Conservation (phyloP, 2,329 filamentous ascomycete species). For the Beauveria sp. region DNA sequence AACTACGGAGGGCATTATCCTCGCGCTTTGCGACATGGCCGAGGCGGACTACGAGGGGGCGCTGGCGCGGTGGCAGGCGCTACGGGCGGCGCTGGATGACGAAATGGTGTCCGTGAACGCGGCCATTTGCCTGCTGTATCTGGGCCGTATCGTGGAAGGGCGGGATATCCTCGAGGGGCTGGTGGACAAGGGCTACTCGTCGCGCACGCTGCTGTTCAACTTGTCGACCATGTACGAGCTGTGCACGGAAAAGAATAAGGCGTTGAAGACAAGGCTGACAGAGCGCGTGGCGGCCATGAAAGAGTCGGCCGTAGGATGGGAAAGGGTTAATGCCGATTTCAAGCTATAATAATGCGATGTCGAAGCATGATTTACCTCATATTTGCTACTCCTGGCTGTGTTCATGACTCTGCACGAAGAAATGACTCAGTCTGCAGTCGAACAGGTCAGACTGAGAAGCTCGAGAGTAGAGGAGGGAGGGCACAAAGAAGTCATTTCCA, state of each 20-base stretch:
- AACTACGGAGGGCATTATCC: conserved; percentile 42
- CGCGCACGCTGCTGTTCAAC: conserved; percentile 81
- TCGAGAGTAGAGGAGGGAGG: too few relatives aligned
- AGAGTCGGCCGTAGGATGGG: conserved; percentile 54
- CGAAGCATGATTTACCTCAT: neutral
- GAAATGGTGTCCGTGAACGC: conserved; percentile 75
- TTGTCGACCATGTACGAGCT: conserved; percentile 87
- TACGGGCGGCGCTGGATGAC: conserved; percentile 38
- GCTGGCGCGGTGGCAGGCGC: conserved; percentile 50
- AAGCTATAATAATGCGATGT: conserved; percentile 43
- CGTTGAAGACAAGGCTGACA: conserved; percentile 63
- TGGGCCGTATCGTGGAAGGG: conserved; percentile 66
- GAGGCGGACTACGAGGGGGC: conserved; percentile 65
- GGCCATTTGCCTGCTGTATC: conserved; percentile 78
- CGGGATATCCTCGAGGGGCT: conserved; percentile 59
- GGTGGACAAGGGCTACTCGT: conserved; percentile 55
- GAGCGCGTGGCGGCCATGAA: conserved; percentile 58
- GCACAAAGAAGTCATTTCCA: too few relatives aligned
- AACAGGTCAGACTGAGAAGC: too few relatives aligned
- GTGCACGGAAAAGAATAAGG: conserved; percentile 67
- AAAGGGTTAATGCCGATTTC: conserved; percentile 66
- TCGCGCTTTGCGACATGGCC: conserved; percentile 69
- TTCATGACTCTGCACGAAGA: too few relatives aligned
- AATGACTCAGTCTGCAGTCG: too few relatives aligned
- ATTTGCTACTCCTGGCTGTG: neutral